Evolutionary conservation across 805 yeast species (phyloP), one percentile per base, ranked within the genome.

Genomic region (Candida odintsovae): DNA sequence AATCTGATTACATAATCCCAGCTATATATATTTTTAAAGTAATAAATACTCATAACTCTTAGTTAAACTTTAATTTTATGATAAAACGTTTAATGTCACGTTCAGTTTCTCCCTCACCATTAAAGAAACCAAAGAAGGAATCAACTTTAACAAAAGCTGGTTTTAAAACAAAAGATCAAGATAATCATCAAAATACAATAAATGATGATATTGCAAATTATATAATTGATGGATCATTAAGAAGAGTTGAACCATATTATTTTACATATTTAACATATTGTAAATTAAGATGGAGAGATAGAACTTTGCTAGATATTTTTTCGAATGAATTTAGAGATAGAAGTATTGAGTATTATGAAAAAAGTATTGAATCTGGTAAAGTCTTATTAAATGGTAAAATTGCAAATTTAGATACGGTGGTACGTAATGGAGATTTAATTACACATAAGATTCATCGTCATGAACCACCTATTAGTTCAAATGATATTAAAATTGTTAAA

Each of bases 231-330:
- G 87, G 86, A 0, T 68, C 77, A 3, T 67, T 87, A 43, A 68
- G 97, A 40, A 70, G 84, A 50, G 86, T 94, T 2, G 73, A 80
- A 1, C 98, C 99, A 0, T 94, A 94, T 62, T 86, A 74, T 59
- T 92, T 79, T 70, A 90, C 96, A 0, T 92, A 94, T 61, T 72
- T 88, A 65, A 94, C 99, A 0, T 87, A 56, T 60, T 90, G 97
- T 65, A 94, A 94, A 64, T 68, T 76, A 60, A 72, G 99, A 58
- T 94, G 99, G 99, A 75, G 92, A 55, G 90, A 84, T 55, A 70
- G 88, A n/a, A 80, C 80, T 19, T 64, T 94, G 29, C 52, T 89
- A 5, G 97, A 94, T 46, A 80, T 94, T 2, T 94, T 95, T 59
- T 68, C 80, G 5, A 75, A 75, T 31, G 99, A 94, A 64, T 94